Conservation (phyloP, 2,329 filamentous ascomycete genomes). For the Achaetomium macrosporum region DNA sequence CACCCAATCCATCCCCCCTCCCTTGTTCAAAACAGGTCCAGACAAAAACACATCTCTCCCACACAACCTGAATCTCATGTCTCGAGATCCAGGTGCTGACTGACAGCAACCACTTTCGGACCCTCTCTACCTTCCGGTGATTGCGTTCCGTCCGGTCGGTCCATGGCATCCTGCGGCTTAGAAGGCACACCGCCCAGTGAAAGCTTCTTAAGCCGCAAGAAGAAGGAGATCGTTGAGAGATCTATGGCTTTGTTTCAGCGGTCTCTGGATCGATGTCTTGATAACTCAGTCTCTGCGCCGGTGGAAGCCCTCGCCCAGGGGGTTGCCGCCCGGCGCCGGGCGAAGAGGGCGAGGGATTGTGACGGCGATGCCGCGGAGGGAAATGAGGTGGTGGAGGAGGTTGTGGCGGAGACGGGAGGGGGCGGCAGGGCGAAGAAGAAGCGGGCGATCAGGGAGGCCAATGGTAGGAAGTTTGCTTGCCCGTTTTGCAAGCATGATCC, state of each 20-base stretch:
- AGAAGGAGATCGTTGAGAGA: slow-evolving; percentile 24
- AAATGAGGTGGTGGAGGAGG: background rate
- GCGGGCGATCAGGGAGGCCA: slow-evolving; percentile 9
- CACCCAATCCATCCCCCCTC: background rate
- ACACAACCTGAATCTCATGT: slow-evolving; percentile 21
- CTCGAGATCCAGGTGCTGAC: slow-evolving; percentile 19
- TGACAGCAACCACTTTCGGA: background rate
- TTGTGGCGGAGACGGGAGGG: background rate
- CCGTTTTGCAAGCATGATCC: slow-evolving; percentile 25
- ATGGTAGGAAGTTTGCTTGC: slow-evolving; percentile 20
- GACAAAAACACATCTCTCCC: background rate
- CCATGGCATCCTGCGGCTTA: slow-evolving; percentile 24
- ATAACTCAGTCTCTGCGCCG: slow-evolving; percentile 11
- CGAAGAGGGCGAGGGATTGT: slow-evolving; percentile 17
- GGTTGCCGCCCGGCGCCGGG: background rate
- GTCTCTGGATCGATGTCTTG: slow-evolving; percentile 23
- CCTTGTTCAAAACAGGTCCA: background rate
- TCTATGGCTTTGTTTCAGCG: slow-evolving; percentile 23
- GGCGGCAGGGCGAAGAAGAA: slow-evolving; percentile 17
- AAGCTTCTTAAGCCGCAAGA: slow-evolving; percentile 21
- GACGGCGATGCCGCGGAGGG: slow-evolving; percentile 8
- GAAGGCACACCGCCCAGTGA: slow-evolving; percentile 15
- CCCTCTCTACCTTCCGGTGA: background rate
- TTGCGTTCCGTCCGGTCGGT: slow-evolving; percentile 11
- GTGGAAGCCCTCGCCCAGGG: slow-evolving; percentile 2